phyloP scores from a whole-genome alignment of 169 alveolate species.

The Eimeria sp. region DNA sequence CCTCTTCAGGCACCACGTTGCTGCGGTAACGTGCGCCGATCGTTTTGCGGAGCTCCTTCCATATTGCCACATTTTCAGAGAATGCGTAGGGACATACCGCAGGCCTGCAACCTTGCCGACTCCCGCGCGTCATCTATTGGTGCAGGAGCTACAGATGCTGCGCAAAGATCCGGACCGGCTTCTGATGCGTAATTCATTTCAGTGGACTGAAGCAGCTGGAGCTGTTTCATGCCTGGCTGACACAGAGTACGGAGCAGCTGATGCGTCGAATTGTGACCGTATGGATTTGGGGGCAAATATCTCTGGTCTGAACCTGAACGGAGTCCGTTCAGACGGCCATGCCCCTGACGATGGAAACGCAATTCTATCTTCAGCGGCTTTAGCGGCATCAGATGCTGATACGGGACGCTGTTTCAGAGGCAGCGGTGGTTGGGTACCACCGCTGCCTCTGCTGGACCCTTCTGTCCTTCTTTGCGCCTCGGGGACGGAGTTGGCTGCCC shows the following conservation, averaged over 20 bases:
- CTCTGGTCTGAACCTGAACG: not conserved
- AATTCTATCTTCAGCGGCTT: not conserved
- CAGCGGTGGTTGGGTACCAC: conserved; percentile 28
- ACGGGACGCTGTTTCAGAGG: not conserved
- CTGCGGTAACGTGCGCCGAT: conserved; percentile 56
- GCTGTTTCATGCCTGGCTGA: conserved; percentile 44
- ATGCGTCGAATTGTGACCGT: conserved; percentile 38
- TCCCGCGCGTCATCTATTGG: conserved; percentile 75
- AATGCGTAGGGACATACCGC: conserved; percentile 66
- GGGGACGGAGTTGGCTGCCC: conserved; percentile 76
- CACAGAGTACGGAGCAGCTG: conserved; percentile 36
- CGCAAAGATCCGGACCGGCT: conserved; percentile 78
- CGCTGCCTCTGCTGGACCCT: conserved; percentile 80
- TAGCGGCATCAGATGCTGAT: not conserved
- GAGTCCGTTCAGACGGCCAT: conserved; percentile 16
- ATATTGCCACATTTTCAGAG: conserved; percentile 74
- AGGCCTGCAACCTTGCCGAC: conserved; percentile 69
- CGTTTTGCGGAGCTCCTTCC: conserved; percentile 80
- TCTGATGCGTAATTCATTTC: conserved; percentile 76
- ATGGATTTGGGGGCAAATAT: not conserved
- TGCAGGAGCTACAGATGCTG: conserved; percentile 69
- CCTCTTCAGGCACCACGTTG: conserved; percentile 65
- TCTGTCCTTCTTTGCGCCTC: conserved; percentile 79
- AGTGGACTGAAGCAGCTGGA: conserved; percentile 81
- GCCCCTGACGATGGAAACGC: not conserved